A percentile compares a stretch with the other conserved stretches of the same genome.
These are phyloP conservation scores for Trypanosoma scelopori DNA, from an alignment of 208 protist genomes.

Conservation along the genomic window DNA sequence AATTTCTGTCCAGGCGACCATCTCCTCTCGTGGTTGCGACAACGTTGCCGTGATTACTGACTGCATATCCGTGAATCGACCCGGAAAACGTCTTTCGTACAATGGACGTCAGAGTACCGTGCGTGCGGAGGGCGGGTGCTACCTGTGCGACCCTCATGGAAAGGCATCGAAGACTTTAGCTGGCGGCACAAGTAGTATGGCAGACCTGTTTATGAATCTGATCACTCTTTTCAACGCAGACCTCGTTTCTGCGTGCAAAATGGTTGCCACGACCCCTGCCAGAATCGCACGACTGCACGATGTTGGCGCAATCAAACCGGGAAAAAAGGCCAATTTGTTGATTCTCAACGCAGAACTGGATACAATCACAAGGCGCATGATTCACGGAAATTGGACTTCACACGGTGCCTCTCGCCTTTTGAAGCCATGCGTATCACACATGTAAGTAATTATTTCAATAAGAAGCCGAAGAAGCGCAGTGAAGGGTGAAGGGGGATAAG, in stretches of 20 bases:
- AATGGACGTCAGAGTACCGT: slow-evolving; percentile 61
- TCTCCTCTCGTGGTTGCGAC: slow-evolving; percentile 38
- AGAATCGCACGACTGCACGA: slow-evolving; percentile 50
- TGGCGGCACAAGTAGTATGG: slow-evolving; percentile 56
- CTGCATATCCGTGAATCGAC: slow-evolving; percentile 60
- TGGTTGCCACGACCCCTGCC: slow-evolving; percentile 60
- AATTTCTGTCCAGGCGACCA: slow-evolving; percentile 49
- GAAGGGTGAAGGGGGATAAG: slow-evolving; percentile 9
- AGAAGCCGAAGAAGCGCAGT: not conserved
- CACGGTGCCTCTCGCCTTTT: slow-evolving; percentile 50
- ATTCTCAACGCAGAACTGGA: slow-evolving; percentile 53
- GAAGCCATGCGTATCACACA: slow-evolving; percentile 48
- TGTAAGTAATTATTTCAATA: slow-evolving; percentile 24
- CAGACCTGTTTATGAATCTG: slow-evolving; percentile 65
- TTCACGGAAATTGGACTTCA: slow-evolving; percentile 27
- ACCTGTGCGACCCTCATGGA: slow-evolving; percentile 55
- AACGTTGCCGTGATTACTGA: slow-evolving; percentile 69
- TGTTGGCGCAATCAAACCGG: slow-evolving; percentile 42
- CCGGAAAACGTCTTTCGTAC: slow-evolving; percentile 57
- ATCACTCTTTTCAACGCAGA: slow-evolving; percentile 55
- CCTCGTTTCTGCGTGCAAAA: slow-evolving; percentile 50
- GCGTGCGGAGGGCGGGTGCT: slow-evolving; percentile 55
- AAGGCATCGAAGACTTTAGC: slow-evolving; percentile 51
- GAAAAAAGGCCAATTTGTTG: slow-evolving; percentile 64
- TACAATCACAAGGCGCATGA: slow-evolving; percentile 42